These are phyloP conservation scores for Mycena olivaceomarginata DNA, from an alignment of 768 basidiomycete genomes.

Conservation along the genomic window DNA sequence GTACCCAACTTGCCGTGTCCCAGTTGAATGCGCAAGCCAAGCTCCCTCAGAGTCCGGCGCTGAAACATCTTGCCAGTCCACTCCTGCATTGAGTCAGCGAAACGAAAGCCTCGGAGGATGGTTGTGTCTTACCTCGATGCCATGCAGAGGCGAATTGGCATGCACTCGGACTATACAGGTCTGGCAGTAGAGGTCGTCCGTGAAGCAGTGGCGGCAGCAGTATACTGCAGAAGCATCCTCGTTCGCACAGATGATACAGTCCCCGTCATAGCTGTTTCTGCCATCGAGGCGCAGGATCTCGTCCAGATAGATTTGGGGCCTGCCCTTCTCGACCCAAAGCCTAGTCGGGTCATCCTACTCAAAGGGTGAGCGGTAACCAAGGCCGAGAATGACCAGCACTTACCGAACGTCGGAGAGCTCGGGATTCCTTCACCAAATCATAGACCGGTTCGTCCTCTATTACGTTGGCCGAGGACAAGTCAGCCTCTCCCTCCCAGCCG, in stretches of 20 bases:
- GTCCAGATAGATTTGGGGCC: slow-evolving; percentile 24
- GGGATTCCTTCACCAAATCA: slow-evolving; percentile 8
- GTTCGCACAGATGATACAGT: slow-evolving; percentile 5
- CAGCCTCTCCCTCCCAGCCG: neutral
- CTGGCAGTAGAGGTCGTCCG: slow-evolving; percentile 38
- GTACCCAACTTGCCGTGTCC: slow-evolving; percentile 7
- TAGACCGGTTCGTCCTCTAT: slow-evolving; percentile 4
- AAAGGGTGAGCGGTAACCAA: no score
- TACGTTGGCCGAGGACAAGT: neutral
- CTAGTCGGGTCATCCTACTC: neutral
- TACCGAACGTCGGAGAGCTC: neutral
- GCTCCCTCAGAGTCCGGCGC: slow-evolving; percentile 27
- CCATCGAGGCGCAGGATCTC: slow-evolving; percentile 7
- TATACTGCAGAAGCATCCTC: slow-evolving; percentile 1
- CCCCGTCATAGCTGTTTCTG: neutral
- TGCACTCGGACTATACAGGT: slow-evolving; percentile 38
- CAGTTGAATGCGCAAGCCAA: slow-evolving; percentile 47
- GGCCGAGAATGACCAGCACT: neutral
- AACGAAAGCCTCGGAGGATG: neutral
- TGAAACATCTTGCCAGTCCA: slow-evolving; percentile 39
- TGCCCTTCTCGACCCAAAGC: slow-evolving; percentile 8
- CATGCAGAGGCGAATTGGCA: slow-evolving; percentile 36
- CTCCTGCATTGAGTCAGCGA: slow-evolving; percentile 18
- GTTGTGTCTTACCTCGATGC: slow-evolving; percentile 34
- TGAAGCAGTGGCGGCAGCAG: slow-evolving; percentile 40